Evolutionary conservation across 2,329 filamentous ascomycete genomes (phyloP), one percentile per base, ranked within the genome.

Genomic region (Fusarium penzigii): DNA sequence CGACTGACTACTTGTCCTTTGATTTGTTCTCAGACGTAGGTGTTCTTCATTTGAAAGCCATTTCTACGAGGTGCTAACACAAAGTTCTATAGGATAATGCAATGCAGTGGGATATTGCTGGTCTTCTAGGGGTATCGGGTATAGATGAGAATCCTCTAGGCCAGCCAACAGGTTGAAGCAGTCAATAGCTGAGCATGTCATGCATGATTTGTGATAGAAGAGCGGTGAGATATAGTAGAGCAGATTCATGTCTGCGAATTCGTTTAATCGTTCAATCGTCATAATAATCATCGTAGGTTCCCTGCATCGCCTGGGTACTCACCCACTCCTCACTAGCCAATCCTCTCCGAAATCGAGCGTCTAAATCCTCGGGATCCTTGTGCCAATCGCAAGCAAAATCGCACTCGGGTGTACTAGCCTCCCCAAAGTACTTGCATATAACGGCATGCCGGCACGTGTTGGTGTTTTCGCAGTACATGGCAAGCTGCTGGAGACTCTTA

Each of bases 391-490:
- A 92, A 3, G 89, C 89, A 73, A 82, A 89, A 59, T 90, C 84
- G 63, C 89, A 92, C 17, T 75, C 75, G 2, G 84, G 82, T 12
- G 72, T 68, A 41, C 73, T 66, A 14, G 68, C 70, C 67, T 93
- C 89, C 2, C 88, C 89, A 72, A 94, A 96, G 66, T 94, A 93
- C 45, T 80, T 79, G 58, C 84, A 86, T 49, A 96, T 90, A 20
- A 86, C 70, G 44, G 82, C 79, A 66, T 97, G 93, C 44, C 92
- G 81, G 66, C 93, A 97, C 11, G 75, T 74, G 11, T 75, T 78
- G 1, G 85, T 88, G 50, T 83, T 83, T 71, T 97, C 93, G 68
- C 92, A 96, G 67, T 96, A 97, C 10, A 82, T 74, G 2, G 92
- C 82, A 14, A 97, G 76, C 29, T 85, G 81, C 52, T 84, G 77